Percentiles rank a stretch among this genome's conserved stretches.
Conservation (phyloP, 768 basidiomycete species). For the Favolaschia claudopus region DNA sequence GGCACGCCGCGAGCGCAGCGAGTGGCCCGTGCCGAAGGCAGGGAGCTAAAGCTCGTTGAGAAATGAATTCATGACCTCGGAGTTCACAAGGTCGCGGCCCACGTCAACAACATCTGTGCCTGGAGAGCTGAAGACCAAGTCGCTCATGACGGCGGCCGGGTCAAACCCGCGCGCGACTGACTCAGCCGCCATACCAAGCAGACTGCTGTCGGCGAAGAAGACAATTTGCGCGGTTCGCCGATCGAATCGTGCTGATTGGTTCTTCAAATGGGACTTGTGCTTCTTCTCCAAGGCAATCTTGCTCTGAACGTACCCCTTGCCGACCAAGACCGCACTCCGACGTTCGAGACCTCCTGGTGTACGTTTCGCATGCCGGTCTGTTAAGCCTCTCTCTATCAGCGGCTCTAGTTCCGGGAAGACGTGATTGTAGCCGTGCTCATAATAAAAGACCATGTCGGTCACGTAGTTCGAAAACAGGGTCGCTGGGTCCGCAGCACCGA, state of each 20-base stretch:
- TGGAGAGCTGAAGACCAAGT: constrained; percentile 10
- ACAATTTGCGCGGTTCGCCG: constrained; percentile 2
- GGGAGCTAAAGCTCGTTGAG: no score
- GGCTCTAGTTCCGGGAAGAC: constrained; percentile 7
- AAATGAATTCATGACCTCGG: constrained; percentile 5
- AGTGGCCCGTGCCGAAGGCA: no score
- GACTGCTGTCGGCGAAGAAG: constrained; percentile 7
- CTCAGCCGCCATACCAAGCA: constrained; percentile 9
- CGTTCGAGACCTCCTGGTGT: not conserved
- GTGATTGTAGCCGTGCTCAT: constrained; percentile 9
- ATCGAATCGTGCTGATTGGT: constrained; percentile 5
- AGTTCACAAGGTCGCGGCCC: constrained; percentile 9
- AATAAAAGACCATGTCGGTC: constrained; percentile 5
- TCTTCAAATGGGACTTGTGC: not conserved
- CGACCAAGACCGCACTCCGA: not conserved
- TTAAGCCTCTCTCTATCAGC: not conserved
- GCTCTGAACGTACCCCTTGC: constrained; percentile 2
- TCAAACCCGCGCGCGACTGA: constrained; percentile 10
- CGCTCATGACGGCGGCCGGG: not conserved
- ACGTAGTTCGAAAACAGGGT: constrained; percentile 6
- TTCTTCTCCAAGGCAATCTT: constrained; percentile 5
- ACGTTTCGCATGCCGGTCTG: not conserved
- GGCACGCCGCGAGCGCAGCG: no score
- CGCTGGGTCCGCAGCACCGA: not conserved
- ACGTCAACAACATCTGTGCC: constrained; percentile 15